These are phyloP conservation scores for Calonectria fujianensis DNA, from an alignment of 2,329 filamentous ascomycete species.

Conservation along the genomic window DNA sequence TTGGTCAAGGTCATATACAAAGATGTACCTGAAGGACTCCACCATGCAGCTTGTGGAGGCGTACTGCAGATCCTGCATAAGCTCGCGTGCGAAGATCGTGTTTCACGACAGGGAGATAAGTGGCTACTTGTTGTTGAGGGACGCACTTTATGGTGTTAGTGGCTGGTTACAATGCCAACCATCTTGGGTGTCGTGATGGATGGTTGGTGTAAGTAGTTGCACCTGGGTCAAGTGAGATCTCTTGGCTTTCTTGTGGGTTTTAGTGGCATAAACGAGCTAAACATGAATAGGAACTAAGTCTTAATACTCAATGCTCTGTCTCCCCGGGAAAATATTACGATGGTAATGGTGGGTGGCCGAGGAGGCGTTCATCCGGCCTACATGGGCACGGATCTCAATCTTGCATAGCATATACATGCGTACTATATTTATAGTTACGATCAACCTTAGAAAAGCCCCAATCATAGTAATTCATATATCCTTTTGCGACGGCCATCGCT, in stretches of 20 bases:
- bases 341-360: neutral
- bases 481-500: neutral
- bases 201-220: neutral
- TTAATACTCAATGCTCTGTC: neutral
- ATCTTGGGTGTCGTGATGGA: neutral
- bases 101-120: conserved; percentile 62
- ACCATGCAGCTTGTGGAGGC: conserved; percentile 84
- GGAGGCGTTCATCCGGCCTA: neutral
- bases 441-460: conserved; percentile 2
- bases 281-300: neutral
- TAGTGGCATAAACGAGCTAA: neutral
- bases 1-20: conserved; percentile 92
- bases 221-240: neutral
- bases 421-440: neutral
- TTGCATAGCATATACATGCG: conserved; percentile 13
- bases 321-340: neutral
- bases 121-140: conserved; percentile 55
- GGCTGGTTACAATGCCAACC: conserved; percentile 1
- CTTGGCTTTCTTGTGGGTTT: neutral
- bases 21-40: conserved; percentile 84
- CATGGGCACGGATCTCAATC: conserved; percentile 2
- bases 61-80: conserved; percentile 88
- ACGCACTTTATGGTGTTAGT: conserved; percentile 50
- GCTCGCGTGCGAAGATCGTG: conserved; percentile 83
- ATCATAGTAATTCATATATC: neutral